Percentiles rank a stretch among this genome's conserved stretches.
phyloP scores from a whole-genome alignment of 2,329 filamentous ascomycete genomes.

The Tolypocladium ophioglossoides region DNA sequence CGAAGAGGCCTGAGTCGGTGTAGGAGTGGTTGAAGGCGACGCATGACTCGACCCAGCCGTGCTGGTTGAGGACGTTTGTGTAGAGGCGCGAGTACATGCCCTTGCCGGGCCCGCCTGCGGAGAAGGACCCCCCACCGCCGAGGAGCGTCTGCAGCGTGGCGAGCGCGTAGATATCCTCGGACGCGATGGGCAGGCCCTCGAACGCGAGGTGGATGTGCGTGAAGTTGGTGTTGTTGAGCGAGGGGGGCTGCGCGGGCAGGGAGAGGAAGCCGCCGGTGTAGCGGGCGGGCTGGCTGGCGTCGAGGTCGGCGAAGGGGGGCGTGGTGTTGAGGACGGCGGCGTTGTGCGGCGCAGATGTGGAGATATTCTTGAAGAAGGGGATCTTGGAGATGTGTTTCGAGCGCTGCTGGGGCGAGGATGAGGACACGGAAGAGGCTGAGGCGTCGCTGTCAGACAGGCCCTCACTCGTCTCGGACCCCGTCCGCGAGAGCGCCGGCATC shows the following conservation, averaged over 20 bases:
- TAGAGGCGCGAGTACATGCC: conserved; percentile 98
- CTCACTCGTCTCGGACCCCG: conserved; percentile 48
- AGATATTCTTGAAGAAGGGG: conserved; percentile 83
- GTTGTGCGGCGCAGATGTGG: conserved; percentile 57
- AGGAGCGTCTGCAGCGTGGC: conserved; percentile 93
- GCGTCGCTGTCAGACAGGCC: conserved; percentile 24
- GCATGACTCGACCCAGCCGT: conserved; percentile 95
- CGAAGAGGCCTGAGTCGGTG: conserved; percentile 90
- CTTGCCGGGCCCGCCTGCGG: conserved; percentile 90
- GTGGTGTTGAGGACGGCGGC: conserved; percentile 42
- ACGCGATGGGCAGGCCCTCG: conserved; percentile 83
- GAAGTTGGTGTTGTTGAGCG: conserved; percentile 67
- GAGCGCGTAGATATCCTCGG: conserved; percentile 89
- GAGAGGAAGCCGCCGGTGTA: conserved; percentile 94
- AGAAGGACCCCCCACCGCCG: conserved; percentile 92
- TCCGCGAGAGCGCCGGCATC: conserved; percentile 38
- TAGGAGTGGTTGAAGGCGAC: conserved; percentile 96
- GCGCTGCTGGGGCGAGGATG: conserved; percentile 29
- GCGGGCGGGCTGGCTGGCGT: conserved; percentile 56
- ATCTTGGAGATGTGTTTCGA: conserved; percentile 70
- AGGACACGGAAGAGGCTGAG: conserved; percentile 20
- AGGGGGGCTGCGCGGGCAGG: conserved; percentile 69
- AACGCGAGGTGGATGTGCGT: conserved; percentile 95
- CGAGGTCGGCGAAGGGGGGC: conserved; percentile 30
- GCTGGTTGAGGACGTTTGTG: conserved; percentile 94